Evolutionary conservation across 257 asterid species (phyloP).

Genomic region (Penstemon davidsonii): DNA sequence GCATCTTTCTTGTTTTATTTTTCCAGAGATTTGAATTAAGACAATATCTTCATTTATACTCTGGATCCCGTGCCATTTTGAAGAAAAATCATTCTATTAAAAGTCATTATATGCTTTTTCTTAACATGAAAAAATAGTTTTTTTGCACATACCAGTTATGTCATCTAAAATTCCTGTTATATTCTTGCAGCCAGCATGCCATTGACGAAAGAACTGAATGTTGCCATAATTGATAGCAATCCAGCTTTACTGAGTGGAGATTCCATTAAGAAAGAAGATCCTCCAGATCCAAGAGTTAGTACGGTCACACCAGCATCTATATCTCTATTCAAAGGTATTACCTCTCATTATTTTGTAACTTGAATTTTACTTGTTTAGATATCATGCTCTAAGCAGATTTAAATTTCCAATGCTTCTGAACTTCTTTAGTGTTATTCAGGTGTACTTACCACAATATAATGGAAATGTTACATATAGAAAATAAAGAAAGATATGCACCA

Average conservation of each 20-base stretch:
- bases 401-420: neutral
- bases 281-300: constrained; percentile 97
- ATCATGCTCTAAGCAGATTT: constrained; percentile 20
- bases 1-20: neutral
- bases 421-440: constrained; percentile 3
- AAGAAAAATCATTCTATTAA: constrained; percentile 3
- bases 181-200: constrained; percentile 75
- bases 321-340: constrained; percentile 72
- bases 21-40: neutral
- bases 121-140: neutral
- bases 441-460: neutral
- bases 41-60: neutral
- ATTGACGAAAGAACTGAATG: constrained; percentile 66
- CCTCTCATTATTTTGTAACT: constrained; percentile 9
- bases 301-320: constrained; percentile 94
- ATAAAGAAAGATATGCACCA: neutral
- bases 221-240: constrained; percentile 93
- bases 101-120: constrained; percentile 13
- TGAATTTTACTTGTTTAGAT: neutral
- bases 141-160: constrained; percentile 8
- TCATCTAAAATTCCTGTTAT: constrained; percentile 20
- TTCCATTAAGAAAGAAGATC: constrained; percentile 64
- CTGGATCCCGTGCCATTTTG: neutral
- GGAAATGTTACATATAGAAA: neutral
- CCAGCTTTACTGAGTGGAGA: constrained; percentile 66